These are phyloP conservation scores for Beta vulgaris DNA, from an alignment of 148 eudicot genomes.

Conservation along the genomic window DNA sequence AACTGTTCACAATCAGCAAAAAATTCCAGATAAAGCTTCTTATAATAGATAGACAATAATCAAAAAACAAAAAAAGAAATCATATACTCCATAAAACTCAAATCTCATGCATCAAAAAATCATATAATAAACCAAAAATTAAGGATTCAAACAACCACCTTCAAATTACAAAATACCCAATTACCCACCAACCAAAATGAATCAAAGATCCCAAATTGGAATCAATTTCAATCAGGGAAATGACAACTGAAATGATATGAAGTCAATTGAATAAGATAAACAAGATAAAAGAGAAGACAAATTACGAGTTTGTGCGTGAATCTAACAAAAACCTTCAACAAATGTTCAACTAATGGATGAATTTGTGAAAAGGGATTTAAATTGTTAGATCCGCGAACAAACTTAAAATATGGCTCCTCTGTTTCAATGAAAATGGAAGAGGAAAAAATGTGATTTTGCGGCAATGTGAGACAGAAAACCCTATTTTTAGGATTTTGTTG, in stretches of 20 bases:
- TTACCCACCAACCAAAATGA: not conserved
- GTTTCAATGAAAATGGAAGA: not conserved
- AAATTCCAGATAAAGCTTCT: no score
- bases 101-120: no score
- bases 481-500: no score
- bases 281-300: conserved; percentile 16
- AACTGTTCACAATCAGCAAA: not conserved
- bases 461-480: not conserved
- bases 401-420: conserved; percentile 23
- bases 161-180: no score
- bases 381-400: conserved; percentile 25
- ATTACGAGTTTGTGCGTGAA: conserved; percentile 37
- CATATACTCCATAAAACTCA: no score
- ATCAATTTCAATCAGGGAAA: not conserved
- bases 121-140: no score
- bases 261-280: not conserved
- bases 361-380: not conserved
- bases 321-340: conserved; percentile 19
- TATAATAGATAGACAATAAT: no score
- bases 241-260: not conserved
- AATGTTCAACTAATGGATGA: not conserved
- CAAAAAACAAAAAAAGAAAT: no score
- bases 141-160: no score
- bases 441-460: not conserved
- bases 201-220: not conserved